Evolutionary conservation across 2,329 filamentous ascomycete genomes (phyloP).

Genomic region (Aspergillus calidoustus): DNA sequence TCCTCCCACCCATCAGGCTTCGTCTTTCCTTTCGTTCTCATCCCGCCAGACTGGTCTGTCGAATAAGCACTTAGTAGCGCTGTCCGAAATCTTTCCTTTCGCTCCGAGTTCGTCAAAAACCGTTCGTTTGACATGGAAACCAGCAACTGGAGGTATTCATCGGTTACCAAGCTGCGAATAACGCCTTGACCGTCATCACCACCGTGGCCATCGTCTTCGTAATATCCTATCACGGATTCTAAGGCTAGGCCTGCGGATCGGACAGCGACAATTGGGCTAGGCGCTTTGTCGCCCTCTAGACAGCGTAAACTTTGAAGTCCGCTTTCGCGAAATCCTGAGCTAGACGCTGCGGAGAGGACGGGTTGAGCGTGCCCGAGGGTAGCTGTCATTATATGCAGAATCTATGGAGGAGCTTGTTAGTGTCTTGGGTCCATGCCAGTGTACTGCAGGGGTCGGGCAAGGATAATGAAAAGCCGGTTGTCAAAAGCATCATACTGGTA

Average conservation of each 20-base stretch:
- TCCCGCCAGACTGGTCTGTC: conserved; percentile 1
- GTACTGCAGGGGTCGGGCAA: background rate
- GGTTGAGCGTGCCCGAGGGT: conserved; percentile 75
- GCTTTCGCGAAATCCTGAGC: conserved; percentile 87
- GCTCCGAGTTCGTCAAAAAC: conserved; percentile 46
- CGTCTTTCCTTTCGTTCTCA: conserved; percentile 27
- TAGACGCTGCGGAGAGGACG: conserved; percentile 74
- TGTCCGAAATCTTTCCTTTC: conserved; percentile 44
- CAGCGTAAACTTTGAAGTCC: conserved; percentile 71
- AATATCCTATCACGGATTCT: conserved; percentile 75
- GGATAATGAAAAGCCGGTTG: conserved; percentile 10
- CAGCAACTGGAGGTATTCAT: conserved; percentile 69
- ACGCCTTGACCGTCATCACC: conserved; percentile 30
- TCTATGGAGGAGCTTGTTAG: conserved; percentile 60
- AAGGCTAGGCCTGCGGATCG: conserved; percentile 81
- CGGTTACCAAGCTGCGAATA: conserved; percentile 63
- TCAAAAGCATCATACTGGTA: background rate
- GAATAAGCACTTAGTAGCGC: conserved; percentile 34
- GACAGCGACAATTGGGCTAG: conserved; percentile 79
- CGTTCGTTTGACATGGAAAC: conserved; percentile 71
- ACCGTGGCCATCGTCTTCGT: conserved; percentile 36
- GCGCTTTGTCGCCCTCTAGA: conserved; percentile 44
- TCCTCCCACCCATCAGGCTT: conserved; percentile 43
- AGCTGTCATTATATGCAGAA: conserved; percentile 82
- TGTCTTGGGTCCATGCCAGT: background rate